Conservation (phyloP, 805 yeast species). For the Lipomyces spencermartinsiae region DNA sequence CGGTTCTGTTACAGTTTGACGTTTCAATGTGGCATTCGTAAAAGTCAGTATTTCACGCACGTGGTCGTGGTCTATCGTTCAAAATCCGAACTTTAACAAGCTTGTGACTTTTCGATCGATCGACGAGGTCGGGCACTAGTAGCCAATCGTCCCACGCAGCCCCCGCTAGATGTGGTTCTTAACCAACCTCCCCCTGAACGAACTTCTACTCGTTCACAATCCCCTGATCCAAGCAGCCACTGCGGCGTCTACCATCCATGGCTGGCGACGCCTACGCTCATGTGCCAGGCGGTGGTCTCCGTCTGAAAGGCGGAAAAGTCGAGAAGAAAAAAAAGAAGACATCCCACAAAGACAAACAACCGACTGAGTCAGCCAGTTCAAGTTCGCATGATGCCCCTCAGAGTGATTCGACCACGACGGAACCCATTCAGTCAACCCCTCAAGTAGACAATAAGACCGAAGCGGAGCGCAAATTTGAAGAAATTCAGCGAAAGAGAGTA, state of each 20-base stretch:
- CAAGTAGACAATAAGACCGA: constrained; percentile 30
- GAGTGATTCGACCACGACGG: neutral
- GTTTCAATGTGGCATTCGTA: neutral
- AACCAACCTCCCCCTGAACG: neutral
- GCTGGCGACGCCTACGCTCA: constrained; percentile 27
- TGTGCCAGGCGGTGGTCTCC: constrained; percentile 28
- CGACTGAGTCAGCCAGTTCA: constrained; percentile 8
- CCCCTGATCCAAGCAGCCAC: neutral
- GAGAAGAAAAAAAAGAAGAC: constrained; percentile 28
- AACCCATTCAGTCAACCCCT: neutral
- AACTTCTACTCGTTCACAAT: too few relatives aligned
- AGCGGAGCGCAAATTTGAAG: constrained; percentile 39
- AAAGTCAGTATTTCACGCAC: neutral
- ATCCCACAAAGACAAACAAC: constrained; percentile 3
- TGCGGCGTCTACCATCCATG: neutral
- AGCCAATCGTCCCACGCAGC: constrained; percentile 24
- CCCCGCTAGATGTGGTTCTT: neutral
- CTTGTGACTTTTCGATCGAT: neutral
- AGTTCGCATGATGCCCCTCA: neutral
- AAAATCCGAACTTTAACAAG: neutral
- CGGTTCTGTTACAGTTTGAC: neutral
- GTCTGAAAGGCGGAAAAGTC: constrained; percentile 31
- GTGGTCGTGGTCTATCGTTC: neutral
- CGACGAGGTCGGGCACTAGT: neutral
- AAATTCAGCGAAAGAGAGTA: constrained; percentile 39